phyloP scores from a whole-genome alignment of 148 eudicot species.

The Rhododendron vialii region DNA sequence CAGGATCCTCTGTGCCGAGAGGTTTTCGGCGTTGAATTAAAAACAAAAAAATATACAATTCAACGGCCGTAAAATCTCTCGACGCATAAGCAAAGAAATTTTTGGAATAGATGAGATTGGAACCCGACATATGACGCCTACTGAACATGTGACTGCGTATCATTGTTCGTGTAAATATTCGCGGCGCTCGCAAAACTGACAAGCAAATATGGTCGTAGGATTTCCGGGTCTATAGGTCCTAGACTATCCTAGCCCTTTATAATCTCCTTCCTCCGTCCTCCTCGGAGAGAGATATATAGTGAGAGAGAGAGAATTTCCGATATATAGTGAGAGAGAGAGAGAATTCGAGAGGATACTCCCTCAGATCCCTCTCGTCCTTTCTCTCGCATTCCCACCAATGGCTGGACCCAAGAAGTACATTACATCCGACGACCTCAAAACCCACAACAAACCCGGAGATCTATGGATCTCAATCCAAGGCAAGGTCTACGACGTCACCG shows the following conservation, averaged over 20 bases:
- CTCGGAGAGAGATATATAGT: neutral
- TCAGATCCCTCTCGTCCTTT: neutral
- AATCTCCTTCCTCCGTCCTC: neutral
- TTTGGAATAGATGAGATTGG: too few species aligned
- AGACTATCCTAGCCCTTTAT: neutral
- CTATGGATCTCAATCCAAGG: constrained; percentile 65
- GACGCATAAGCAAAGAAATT: too few species aligned
- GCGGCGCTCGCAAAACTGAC: too few species aligned
- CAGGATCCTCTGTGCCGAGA: too few species aligned
- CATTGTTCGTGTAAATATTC: too few species aligned
- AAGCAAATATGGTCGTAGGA: neutral
- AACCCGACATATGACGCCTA: too few species aligned
- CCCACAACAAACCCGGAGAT: constrained; percentile 50
- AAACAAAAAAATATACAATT: too few species aligned
- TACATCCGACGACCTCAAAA: constrained; percentile 35
- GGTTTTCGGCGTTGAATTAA: too few species aligned
- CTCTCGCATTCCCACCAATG: constrained; percentile 7
- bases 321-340: too few species aligned
- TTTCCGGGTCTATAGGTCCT: neutral
- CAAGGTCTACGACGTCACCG: constrained; percentile 49
- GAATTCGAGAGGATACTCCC: neutral
- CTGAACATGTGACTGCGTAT: too few species aligned
- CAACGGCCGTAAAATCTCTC: too few species aligned
- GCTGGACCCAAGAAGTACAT: constrained; percentile 37
- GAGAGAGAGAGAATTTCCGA: neutral